phyloP scores from a whole-genome alignment of 306 rosid species.

The Vachellia collinsii region DNA sequence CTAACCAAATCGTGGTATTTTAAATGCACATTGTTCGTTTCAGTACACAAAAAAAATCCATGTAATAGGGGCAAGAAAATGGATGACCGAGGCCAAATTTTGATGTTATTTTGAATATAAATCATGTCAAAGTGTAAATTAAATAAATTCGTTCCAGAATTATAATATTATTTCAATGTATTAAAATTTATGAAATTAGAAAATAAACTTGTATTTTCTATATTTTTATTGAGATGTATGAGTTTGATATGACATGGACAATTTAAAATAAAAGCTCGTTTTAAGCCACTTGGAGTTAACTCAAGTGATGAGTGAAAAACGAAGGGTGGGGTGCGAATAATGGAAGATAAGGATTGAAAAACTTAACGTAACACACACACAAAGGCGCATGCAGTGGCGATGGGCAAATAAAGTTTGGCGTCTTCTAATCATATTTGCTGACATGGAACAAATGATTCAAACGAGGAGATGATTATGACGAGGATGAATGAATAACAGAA shows the following conservation, averaged over 20 bases:
- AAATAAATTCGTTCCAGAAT: neutral
- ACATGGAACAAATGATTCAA: neutral
- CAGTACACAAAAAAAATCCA: neutral
- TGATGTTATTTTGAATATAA: neutral
- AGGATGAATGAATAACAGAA: neutral
- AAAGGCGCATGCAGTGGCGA: neutral
- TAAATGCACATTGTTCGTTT: too few relatives aligned
- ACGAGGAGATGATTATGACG: conserved; percentile 19
- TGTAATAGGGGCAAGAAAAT: neutral
- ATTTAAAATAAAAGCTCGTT: neutral
- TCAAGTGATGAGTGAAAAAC: too few relatives aligned
- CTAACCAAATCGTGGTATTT: too few relatives aligned
- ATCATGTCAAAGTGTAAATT: neutral
- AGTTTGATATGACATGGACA: neutral
- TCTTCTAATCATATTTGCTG: neutral
- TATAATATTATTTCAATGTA: neutral
- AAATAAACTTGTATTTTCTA: neutral
- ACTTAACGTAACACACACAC: neutral
- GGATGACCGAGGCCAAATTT: neutral
- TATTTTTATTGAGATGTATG: too few relatives aligned
- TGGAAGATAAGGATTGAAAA: too few relatives aligned
- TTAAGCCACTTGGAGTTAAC: too few relatives aligned
- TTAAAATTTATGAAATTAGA: neutral
- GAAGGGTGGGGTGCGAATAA: too few relatives aligned
- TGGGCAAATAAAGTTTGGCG: neutral